phyloP scores from a whole-genome alignment of 2,329 filamentous ascomycete species.

The Byssothecium circinans region DNA sequence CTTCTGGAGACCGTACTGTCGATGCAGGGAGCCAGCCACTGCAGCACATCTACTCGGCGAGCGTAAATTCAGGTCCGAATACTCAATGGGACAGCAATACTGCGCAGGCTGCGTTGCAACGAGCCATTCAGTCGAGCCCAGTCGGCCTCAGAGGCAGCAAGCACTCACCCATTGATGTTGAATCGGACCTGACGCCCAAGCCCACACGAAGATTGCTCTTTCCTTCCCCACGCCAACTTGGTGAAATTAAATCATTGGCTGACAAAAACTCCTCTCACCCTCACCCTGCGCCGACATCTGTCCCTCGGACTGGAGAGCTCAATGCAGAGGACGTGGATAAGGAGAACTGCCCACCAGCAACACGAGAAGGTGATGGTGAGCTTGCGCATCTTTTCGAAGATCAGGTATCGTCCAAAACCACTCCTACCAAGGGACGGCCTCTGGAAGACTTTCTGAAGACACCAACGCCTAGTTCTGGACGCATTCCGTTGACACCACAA shows the following conservation, averaged over 20 bases:
- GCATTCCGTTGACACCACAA: conserved; percentile 41
- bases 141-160: conserved; percentile 53
- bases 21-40: conserved; percentile 18
- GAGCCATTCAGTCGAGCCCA: conserved; percentile 65
- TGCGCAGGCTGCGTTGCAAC: conserved; percentile 48
- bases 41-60: conserved; percentile 10
- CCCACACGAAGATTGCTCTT: conserved; percentile 73
- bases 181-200: conserved; percentile 57
- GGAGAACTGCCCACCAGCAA: conserved; percentile 56
- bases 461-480: conserved; percentile 45
- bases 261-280: conserved; percentile 42
- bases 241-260: conserved; percentile 62
- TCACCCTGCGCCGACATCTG: conserved; percentile 2
- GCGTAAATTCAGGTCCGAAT: conserved; percentile 10
- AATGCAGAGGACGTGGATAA: conserved; percentile 51
- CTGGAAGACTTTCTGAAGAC: conserved; percentile 50
- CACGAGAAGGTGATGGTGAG: conserved; percentile 50
- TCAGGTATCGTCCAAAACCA: conserved; percentile 58
- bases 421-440: conserved; percentile 62
- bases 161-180: conserved; percentile 53
- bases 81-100: conserved; percentile 16
- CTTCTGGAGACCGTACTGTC: conserved; percentile 12
- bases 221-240: conserved; percentile 71
- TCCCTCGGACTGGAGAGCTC: conserved; percentile 8
- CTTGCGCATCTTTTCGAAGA: conserved; percentile 70